These are phyloP conservation scores for Filobasidium wieringae DNA, from an alignment of 768 basidiomycete genomes.

Conservation along the genomic window DNA sequence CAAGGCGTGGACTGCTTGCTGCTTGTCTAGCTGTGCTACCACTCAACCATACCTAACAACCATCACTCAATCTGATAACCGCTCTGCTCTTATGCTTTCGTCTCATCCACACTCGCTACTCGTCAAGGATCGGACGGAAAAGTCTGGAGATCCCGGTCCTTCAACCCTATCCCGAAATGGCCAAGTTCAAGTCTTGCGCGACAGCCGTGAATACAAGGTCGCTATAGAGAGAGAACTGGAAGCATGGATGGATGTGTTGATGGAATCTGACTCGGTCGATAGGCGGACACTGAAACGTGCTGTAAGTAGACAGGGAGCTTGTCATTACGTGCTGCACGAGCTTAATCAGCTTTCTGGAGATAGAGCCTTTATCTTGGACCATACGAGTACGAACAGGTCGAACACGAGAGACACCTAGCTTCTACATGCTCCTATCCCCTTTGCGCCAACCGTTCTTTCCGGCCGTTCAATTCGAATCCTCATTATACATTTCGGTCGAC, in stretches of 20 bases:
- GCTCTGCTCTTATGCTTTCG: too few species aligned
- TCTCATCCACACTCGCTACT: background rate
- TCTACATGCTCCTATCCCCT: conserved; percentile 29
- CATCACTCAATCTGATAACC: too few species aligned
- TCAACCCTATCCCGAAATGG: background rate
- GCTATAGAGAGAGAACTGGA: conserved; percentile 24
- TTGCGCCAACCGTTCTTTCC: conserved; percentile 22
- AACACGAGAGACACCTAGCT: conserved; percentile 33
- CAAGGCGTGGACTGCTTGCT: too few species aligned
- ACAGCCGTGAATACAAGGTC: conserved; percentile 13
- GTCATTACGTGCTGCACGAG: too few species aligned
- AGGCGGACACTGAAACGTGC: conserved; percentile 21
- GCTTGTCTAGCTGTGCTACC: too few species aligned
- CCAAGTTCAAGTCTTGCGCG: conserved; percentile 11
- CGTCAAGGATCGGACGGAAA: background rate
- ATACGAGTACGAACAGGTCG: conserved; percentile 25
- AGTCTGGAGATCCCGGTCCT: background rate
- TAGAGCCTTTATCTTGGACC: conserved; percentile 25
- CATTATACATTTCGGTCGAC: conserved; percentile 1
- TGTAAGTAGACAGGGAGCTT: conserved; percentile 17
- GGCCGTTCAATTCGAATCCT: conserved; percentile 18
- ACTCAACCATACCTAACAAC: too few species aligned
- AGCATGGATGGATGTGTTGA: conserved; percentile 30
- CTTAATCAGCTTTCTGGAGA: too few species aligned
- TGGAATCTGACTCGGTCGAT: conserved; percentile 26